Conservation (phyloP, 768 basidiomycete species). For the Tylopilus subfusipes region DNA sequence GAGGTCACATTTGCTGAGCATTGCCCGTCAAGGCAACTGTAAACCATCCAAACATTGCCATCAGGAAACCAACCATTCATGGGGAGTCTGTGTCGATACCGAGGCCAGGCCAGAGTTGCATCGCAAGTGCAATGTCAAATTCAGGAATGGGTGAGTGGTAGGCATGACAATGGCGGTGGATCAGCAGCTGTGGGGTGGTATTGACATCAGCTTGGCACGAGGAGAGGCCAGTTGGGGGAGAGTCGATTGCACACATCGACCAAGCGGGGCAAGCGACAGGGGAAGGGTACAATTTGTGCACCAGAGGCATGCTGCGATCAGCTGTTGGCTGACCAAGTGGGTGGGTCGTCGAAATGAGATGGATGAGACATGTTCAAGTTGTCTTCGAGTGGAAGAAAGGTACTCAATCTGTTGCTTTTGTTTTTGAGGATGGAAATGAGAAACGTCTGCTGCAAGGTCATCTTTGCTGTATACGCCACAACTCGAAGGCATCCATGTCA, state of each 20-base stretch:
- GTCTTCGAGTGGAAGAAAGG: slow-evolving; percentile 25
- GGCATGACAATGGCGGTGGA: slow-evolving; percentile 24
- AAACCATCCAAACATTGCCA: slow-evolving; percentile 79
- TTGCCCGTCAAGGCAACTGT: slow-evolving; percentile 51
- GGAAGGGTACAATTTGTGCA: slow-evolving; percentile 14
- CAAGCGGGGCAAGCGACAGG: slow-evolving; percentile 24
- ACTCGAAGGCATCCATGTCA: slow-evolving; percentile 11
- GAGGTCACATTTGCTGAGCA: slow-evolving; percentile 11
- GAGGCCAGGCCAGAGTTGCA: slow-evolving; percentile 73
- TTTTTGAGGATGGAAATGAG: slow-evolving; percentile 32
- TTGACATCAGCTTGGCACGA: slow-evolving; percentile 4
- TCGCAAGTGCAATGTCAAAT: slow-evolving; percentile 66
- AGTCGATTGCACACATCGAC: slow-evolving; percentile 27
- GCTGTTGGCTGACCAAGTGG: slow-evolving; percentile 8
- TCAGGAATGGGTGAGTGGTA: slow-evolving; percentile 44
- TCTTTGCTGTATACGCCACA: slow-evolving; percentile 18
- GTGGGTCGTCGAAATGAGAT: slow-evolving; percentile 12
- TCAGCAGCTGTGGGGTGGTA: slow-evolving; percentile 8
- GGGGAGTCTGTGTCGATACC: slow-evolving; percentile 70
- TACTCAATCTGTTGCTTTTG: slow-evolving; percentile 30
- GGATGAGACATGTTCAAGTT: slow-evolving; percentile 2
- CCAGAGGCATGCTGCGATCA: slow-evolving; percentile 10
- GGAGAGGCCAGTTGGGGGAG: slow-evolving; percentile 19
- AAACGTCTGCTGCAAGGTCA: slow-evolving; percentile 16
- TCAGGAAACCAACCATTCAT: slow-evolving; percentile 76